Conservation (phyloP, 2,329 filamentous ascomycete species). For the Aspergillus awamori region DNA sequence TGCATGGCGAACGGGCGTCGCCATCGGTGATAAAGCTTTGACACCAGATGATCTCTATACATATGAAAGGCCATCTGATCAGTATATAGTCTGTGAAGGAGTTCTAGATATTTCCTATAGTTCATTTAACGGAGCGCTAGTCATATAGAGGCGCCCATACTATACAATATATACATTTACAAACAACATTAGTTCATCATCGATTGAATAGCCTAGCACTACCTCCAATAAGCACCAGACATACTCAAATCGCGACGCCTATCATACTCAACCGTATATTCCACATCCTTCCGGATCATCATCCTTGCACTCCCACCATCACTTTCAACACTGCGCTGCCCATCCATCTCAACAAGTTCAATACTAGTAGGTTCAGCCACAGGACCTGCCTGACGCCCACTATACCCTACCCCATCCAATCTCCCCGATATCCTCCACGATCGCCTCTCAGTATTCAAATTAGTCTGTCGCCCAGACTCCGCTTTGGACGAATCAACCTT, state of each 20-base stretch:
- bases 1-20: conserved; percentile 17
- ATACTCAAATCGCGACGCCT: not conserved
- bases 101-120: not conserved
- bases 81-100: not conserved
- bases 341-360: conserved; percentile 16
- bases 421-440: not conserved
- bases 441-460: not conserved
- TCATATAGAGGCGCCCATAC: not conserved
- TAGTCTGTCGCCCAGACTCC: conserved; percentile 7
- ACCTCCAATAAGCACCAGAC: conserved; percentile 15
- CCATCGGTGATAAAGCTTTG: not conserved
- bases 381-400: conserved; percentile 3
- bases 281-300: conserved; percentile 40
- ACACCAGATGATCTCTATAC: not conserved
- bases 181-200: not conserved
- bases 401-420: not conserved
- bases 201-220: too few species aligned
- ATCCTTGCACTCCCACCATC: conserved; percentile 26
- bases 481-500: conserved; percentile 23
- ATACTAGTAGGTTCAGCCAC: conserved; percentile 8
- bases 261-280: conserved; percentile 35
- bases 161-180: not conserved
- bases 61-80: not conserved
- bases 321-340: conserved; percentile 13
- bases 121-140: too few species aligned